Evolutionary conservation across 129 eudicot genomes (phyloP).

Genomic region (Flaveria sonorensis): DNA sequence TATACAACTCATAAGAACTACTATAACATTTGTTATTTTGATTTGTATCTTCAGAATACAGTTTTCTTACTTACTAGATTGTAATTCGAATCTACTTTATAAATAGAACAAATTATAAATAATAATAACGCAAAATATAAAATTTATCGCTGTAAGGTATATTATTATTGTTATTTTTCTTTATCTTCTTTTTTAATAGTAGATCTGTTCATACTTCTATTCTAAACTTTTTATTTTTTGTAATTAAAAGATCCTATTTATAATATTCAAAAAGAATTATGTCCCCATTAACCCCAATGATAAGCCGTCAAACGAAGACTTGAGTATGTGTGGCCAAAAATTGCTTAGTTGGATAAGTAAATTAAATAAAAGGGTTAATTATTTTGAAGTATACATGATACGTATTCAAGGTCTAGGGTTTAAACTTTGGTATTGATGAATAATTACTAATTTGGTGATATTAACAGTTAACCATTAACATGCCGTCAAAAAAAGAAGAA

Average conservation of each 20-base stretch:
- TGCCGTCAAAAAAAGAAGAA: no score
- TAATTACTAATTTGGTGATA: no score
- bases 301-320: background rate
- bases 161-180: no score
- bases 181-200: no score
- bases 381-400: no score
- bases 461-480: no score
- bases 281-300: background rate
- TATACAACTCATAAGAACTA: background rate
- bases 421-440: no score
- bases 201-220: no score
- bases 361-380: background rate
- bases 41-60: background rate
- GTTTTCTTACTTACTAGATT: background rate
- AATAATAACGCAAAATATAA: background rate
- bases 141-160: background rate
- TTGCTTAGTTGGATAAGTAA: background rate
- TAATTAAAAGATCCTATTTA: no score
- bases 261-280: no score
- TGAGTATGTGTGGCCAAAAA: background rate
- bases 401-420: no score
- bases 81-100: background rate
- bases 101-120: background rate
- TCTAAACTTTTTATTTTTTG: no score
- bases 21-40: background rate